phyloP scores from a whole-genome alignment of 306 rosid species.

The Notholithocarpus densiflorus region DNA sequence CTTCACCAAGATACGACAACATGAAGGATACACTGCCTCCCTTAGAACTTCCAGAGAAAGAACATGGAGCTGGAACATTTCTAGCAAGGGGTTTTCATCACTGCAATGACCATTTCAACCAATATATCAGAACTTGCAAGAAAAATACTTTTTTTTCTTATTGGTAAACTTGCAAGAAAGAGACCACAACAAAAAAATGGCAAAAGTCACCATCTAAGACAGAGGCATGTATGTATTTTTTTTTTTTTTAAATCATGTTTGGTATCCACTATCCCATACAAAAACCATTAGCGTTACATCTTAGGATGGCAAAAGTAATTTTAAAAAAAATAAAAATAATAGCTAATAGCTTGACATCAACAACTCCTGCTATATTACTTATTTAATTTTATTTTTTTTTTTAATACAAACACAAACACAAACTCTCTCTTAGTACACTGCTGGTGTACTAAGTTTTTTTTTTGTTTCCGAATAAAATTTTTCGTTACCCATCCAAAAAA shows the following conservation, averaged over 20 bases:
- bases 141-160: not conserved
- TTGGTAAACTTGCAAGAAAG: not conserved
- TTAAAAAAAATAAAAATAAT: not conserved
- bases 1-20: slow-evolving; percentile 21
- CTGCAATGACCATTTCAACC: slow-evolving; percentile 46
- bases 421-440: too few species aligned
- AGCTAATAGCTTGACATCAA: not conserved
- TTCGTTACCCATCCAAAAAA: too few species aligned
- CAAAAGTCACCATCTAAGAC: slow-evolving; percentile 15
- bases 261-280: not conserved
- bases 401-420: too few species aligned
- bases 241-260: too few species aligned
- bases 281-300: not conserved
- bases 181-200: slow-evolving; percentile 7
- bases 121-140: slow-evolving; percentile 26
- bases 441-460: too few species aligned
- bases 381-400: too few species aligned
- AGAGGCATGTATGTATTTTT: not conserved
- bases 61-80: slow-evolving; percentile 69
- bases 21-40: slow-evolving; percentile 97
- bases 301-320: not conserved
- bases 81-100: slow-evolving; percentile 54
- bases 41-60: slow-evolving; percentile 82
- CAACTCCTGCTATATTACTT: not conserved
- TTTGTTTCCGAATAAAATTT: too few species aligned